Evolutionary conservation across 2,329 filamentous ascomycete genomes (phyloP).

Genomic region (Ceratocystis papillata): DNA sequence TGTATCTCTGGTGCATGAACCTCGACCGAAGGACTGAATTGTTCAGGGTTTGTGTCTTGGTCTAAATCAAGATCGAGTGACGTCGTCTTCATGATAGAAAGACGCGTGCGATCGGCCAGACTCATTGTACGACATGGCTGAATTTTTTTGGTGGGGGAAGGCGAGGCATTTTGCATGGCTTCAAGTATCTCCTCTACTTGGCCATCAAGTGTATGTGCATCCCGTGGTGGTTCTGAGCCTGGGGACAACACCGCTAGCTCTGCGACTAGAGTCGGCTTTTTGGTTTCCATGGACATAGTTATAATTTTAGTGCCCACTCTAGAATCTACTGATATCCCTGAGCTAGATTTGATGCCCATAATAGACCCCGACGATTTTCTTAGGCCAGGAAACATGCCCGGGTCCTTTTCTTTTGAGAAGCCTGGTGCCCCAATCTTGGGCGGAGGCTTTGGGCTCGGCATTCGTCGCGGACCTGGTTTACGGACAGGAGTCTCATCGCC

Average conservation of each 20-base stretch:
- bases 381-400: not conserved
- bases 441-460: constrained; percentile 19
- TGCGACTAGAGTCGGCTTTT: not conserved
- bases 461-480: not conserved
- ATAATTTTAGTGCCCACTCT: not conserved
- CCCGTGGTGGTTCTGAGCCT: constrained; percentile 24
- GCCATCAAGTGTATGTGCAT: constrained; percentile 37
- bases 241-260: not conserved
- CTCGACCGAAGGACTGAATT: constrained; percentile 25
- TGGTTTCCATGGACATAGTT: not conserved
- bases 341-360: not conserved
- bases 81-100: constrained; percentile 62
- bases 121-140: constrained; percentile 48
- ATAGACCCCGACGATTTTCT: not conserved
- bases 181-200: constrained; percentile 47
- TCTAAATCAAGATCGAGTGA: constrained; percentile 26
- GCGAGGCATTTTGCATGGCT: constrained; percentile 45
- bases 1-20: constrained; percentile 23
- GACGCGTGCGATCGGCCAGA: constrained; percentile 66
- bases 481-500: constrained; percentile 21
- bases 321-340: too few species aligned
- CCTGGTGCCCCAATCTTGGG: not conserved
- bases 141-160: constrained; percentile 43
- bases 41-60: constrained; percentile 29
- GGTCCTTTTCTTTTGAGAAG: not conserved